Base-by-base conservation (phyloP, 805 yeast species). In the Zygosaccharomyces kombuchaensis region DNA sequence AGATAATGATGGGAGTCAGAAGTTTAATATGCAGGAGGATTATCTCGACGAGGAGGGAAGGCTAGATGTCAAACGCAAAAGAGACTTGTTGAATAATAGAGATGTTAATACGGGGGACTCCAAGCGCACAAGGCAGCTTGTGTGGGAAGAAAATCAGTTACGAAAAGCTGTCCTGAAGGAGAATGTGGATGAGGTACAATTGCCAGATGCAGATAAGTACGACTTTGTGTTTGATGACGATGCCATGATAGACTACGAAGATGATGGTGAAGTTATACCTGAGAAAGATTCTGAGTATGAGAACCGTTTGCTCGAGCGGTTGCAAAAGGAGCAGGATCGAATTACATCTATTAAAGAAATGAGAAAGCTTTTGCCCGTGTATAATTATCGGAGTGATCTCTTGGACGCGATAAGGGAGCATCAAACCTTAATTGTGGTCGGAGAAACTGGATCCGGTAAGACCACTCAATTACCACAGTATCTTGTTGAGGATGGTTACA, bases 381-480 rank as follows among this genome's bases (percentile, higher is more conserved):
- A 72, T 56, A 67, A 73, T 42, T 83, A 77, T 55, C 69, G 90
- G 37, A 69, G 75, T 2, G 73, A 78, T 27, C 73, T 90, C 13
- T 63, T 90, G 25, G 69, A 72, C 0, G 81, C 87, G 0, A 74
- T 90, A 8, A 61, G 65, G 19, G 68, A 75, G 22, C 74, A 84
- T 54, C 96, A 87, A 60, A 80, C 83, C 0, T 55, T 86, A 30
- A 81, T 86, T 34, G 79, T 86, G 26, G 91, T 86, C 32, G 95
- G 95, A 47, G 95, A 86, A 60, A 86, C 95, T 0, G 95, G 97
- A 36, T 89, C 96, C 0, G 97, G 97, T 58, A 90, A 90, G 59
- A 90, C 97, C 0, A 90, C 97, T 0, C 97, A 90, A 63, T 62
- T 90, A 8, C 96, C 97, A 0, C 97, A 90, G 58, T 90, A 82